A percentile compares a stretch with the other conserved stretches of the same genome.
Evolutionary conservation across 345 rosid species (phyloP).

Genomic region (Trapa incisa): DNA sequence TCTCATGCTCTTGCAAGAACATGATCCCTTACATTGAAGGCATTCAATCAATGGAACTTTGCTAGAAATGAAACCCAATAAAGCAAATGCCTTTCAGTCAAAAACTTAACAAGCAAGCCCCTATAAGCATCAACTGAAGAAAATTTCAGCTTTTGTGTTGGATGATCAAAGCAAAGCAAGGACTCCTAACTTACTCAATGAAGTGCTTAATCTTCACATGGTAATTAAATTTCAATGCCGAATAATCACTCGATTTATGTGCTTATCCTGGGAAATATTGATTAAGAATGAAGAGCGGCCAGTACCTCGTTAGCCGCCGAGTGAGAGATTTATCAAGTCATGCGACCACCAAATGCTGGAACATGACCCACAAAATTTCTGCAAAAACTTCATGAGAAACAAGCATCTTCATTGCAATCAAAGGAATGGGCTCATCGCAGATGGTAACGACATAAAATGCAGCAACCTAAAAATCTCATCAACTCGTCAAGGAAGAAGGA

Average conservation of each 20-base stretch:
- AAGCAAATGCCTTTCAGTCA: too few species aligned
- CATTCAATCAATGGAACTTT: neutral
- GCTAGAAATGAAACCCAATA: neutral
- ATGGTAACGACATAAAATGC: neutral
- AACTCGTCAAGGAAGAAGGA: neutral
- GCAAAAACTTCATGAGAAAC: neutral
- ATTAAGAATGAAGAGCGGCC: neutral
- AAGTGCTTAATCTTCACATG: too few species aligned
- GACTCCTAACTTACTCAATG: too few species aligned
- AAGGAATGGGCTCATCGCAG: neutral
- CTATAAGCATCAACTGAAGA: neutral
- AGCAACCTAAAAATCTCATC: neutral
- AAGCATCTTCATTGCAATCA: neutral
- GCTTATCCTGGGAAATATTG: too few species aligned
- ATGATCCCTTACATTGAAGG: neutral
- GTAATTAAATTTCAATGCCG: too few species aligned
- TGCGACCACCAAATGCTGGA: neutral
- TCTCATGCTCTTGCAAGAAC: neutral
- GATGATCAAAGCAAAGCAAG: too few species aligned
- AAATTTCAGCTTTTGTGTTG: too few species aligned
- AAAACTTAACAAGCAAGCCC: too few species aligned
- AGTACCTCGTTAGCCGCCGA: neutral
- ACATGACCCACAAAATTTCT: neutral
- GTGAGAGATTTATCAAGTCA: neutral
- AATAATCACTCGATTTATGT: too few species aligned